A percentile compares a stretch with the other conserved stretches of the same genome.
phyloP scores from a whole-genome alignment of 495 filamentous ascomycete species.

The Neurospora sp. region DNA sequence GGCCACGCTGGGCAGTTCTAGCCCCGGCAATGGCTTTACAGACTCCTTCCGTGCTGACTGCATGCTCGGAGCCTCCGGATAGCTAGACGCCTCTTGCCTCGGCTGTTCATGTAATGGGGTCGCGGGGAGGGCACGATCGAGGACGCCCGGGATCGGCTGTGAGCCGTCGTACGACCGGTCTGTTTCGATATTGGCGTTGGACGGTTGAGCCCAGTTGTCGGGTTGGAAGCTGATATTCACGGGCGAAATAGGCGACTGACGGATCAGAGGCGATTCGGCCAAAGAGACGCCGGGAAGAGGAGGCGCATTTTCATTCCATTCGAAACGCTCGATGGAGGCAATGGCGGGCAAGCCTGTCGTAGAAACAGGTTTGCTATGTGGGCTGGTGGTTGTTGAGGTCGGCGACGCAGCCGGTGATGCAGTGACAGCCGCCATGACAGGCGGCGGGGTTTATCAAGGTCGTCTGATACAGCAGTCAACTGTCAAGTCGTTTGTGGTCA shows the following conservation, averaged over 20 bases:
- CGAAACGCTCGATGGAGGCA: slow-evolving; percentile 19
- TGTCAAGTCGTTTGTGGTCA: neutral
- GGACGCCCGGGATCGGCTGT: neutral
- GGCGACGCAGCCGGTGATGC: slow-evolving; percentile 24
- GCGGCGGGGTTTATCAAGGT: slow-evolving; percentile 1
- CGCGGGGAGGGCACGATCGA: slow-evolving; percentile 25
- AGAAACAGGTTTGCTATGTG: slow-evolving; percentile 35
- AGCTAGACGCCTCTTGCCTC: neutral
- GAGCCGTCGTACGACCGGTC: slow-evolving; percentile 5
- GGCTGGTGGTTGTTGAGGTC: slow-evolving; percentile 25
- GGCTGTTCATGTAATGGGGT: slow-evolving; percentile 18
- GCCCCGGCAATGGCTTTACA: slow-evolving; percentile 8
- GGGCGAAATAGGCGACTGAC: slow-evolving; percentile 31
- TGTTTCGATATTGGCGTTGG: slow-evolving; percentile 32
- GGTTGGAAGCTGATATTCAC: slow-evolving; percentile 33
- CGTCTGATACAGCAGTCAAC: neutral
- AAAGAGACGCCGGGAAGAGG: slow-evolving; percentile 18
- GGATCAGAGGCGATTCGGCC: slow-evolving; percentile 26
- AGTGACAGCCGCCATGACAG: slow-evolving; percentile 37
- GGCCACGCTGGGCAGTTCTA: neutral
- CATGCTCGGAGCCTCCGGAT: neutral
- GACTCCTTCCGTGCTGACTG: neutral
- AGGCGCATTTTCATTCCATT: slow-evolving; percentile 24
- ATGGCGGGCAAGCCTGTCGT: slow-evolving; percentile 14
- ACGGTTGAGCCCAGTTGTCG: slow-evolving; percentile 31